Evolutionary conservation across 2,329 filamentous ascomycete genomes (phyloP).

Genomic region (Colletotrichum truncatum): DNA sequence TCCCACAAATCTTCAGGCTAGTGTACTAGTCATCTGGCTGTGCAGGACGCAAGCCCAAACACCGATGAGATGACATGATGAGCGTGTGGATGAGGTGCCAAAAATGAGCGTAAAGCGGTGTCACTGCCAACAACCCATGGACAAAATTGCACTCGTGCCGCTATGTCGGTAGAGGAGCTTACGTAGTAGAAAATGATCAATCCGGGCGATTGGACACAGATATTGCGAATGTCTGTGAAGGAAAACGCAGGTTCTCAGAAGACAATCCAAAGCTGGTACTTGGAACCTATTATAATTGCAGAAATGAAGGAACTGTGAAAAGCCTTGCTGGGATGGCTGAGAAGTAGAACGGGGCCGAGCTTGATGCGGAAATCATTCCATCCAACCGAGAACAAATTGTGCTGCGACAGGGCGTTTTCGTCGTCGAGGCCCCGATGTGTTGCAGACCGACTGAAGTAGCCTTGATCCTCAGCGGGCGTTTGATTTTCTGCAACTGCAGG

Average conservation of each 20-base stretch:
- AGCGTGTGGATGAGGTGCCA: neutral
- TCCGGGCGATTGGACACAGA: neutral
- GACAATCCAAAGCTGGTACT: neutral
- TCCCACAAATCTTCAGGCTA: neutral
- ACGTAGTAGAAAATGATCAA: neutral
- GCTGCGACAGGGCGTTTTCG: neutral
- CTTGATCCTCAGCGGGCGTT: neutral
- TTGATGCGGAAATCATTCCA: neutral
- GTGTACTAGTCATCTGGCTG: neutral
- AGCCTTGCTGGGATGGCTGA: neutral
- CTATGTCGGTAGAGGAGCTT: neutral
- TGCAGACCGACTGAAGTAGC: neutral
- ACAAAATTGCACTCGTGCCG: conserved; percentile 5
- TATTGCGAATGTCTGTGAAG: neutral
- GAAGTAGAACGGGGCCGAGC: neutral
- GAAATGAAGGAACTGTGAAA: neutral
- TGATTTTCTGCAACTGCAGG: neutral
- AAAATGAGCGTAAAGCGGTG: neutral
- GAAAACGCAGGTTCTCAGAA: neutral
- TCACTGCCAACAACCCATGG: conserved; percentile 1
- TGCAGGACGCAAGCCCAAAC: neutral
- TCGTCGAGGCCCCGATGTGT: neutral
- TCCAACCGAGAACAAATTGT: neutral
- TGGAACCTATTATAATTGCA: neutral
- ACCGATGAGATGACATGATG: conserved; percentile 8